Base-by-base conservation (phyloP, 352 stramenopile genomes). In the Pythium folliculosum region DNA sequence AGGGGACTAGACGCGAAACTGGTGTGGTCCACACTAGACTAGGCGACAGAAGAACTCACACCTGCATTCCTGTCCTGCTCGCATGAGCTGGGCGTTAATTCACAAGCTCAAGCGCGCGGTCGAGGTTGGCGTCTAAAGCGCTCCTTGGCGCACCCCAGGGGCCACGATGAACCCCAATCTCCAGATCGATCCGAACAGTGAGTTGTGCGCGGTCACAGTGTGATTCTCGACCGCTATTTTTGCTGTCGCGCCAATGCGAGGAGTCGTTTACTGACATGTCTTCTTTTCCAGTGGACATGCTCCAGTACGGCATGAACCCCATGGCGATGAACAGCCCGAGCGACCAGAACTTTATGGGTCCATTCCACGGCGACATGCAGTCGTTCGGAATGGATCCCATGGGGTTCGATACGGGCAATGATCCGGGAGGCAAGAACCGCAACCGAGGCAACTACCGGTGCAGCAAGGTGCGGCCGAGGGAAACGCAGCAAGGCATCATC, bases 381-480 rank as follows among this genome's bases (percentile, higher is more conserved):
- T 44, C 52, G 12, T 56, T 76, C 40, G 66, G 77, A 14, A 76
- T 78, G 50, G 80, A 90, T 44, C 10, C 77, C 22, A 76, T 75
- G 63, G 63, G 25, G 5, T 67, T 55, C 19, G 69, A 75, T 8
- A 37, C 58, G 17, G 63, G 57, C 13, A 66, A 64, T 17, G 84
- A 93, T 14, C 66, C 82, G 4, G 54, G 68, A 5, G 66, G 64
- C 40, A 90, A 91, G 72, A 91, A 91, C 70, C 70, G 85, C 25
- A 93, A 95, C 65, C 87, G 87, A 53, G 87, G 87, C 70, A 95
- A 95, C 71, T 95, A 95, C 58, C 83, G 87, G 32, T 95, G 87
- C 72, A 92, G 83, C 72, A 93, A 93, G 81, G 84, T 89, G 50
- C 22, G 25, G 5, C 48, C 13, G 35, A 14, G 48, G 27, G 3